Percentiles rank a stretch among this genome's conserved stretches.
Evolutionary conservation across 139 green algal genomes (phyloP).

Genomic region (Trebouxia sp.): DNA sequence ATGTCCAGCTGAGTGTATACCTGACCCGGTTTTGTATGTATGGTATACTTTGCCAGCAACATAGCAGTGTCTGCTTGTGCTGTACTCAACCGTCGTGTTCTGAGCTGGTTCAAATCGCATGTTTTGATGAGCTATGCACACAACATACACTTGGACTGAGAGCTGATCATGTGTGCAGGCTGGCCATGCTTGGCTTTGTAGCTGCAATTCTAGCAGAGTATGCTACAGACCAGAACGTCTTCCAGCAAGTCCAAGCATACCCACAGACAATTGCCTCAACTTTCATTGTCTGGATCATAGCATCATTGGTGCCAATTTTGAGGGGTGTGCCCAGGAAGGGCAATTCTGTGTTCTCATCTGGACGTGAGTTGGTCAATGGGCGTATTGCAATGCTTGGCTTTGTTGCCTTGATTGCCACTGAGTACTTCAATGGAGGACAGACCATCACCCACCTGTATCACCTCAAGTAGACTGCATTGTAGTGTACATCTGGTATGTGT

Average conservation of each 20-base stretch:
- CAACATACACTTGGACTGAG: too few species aligned
- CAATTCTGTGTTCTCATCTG: slow-evolving; percentile 21
- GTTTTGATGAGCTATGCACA: too few species aligned
- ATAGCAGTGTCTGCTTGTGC: too few species aligned
- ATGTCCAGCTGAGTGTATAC: too few species aligned
- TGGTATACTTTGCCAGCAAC: too few species aligned
- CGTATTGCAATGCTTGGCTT: slow-evolving; percentile 33
- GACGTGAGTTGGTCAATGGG: slow-evolving; percentile 30
- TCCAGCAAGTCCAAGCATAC: slow-evolving; percentile 47
- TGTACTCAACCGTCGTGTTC: too few species aligned
- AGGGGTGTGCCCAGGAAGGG: slow-evolving; percentile 24
- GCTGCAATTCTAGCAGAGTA: slow-evolving; percentile 66
- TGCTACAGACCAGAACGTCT: slow-evolving; percentile 44
- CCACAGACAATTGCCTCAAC: slow-evolving; percentile 28
- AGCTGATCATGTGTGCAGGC: slow-evolving; percentile 22
- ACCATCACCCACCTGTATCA: slow-evolving; percentile 13
- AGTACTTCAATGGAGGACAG: slow-evolving; percentile 4
- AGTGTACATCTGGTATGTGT: neutral
- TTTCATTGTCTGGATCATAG: slow-evolving; percentile 45
- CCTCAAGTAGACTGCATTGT: neutral
- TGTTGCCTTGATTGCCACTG: slow-evolving; percentile 3
- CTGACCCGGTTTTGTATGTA: too few species aligned
- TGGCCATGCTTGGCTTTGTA: slow-evolving; percentile 73
- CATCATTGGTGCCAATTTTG: slow-evolving; percentile 39
- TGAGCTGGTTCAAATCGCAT: too few species aligned